Evolutionary conservation across 2,329 filamentous ascomycete genomes (phyloP).

Genomic region (Plenodomus lindquistii): DNA sequence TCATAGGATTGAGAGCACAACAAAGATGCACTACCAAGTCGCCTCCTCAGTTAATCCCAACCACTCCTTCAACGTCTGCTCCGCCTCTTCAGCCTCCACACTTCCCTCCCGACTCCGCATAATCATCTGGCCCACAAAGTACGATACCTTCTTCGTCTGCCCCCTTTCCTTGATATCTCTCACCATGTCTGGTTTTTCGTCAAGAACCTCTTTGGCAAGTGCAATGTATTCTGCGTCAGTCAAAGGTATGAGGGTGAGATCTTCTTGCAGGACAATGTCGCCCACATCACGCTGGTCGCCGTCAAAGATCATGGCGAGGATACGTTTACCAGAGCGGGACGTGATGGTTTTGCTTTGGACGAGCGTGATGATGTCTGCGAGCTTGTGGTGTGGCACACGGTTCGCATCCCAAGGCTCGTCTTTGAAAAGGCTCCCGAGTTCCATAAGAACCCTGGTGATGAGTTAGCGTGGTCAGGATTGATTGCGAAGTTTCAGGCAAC

Average conservation of each 20-base stretch:
- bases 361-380: conserved; percentile 50
- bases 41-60: conserved; percentile 32
- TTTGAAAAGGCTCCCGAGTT: conserved; percentile 54
- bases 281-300: conserved; percentile 54
- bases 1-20: too few relatives aligned
- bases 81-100: conserved; percentile 64
- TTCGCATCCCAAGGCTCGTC: conserved; percentile 48
- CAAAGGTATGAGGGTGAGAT: conserved; percentile 59
- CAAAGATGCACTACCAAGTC: background rate
- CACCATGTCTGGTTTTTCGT: conserved; percentile 61
- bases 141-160: conserved; percentile 68
- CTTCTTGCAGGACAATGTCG: conserved; percentile 60
- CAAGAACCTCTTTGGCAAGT: conserved; percentile 58
- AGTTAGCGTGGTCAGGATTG: conserved; percentile 1
- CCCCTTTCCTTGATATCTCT: conserved; percentile 62
- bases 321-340: conserved; percentile 61
- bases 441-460: conserved; percentile 53
- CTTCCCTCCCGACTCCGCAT: conserved; percentile 62
- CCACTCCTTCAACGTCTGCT: conserved; percentile 56
- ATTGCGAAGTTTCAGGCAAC: conserved; percentile 3
- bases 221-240: conserved; percentile 59
- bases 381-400: conserved; percentile 43
- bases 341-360: conserved; percentile 52
- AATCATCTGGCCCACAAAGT: conserved; percentile 72
- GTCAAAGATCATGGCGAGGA: conserved; percentile 60